Base-by-base conservation (phyloP, 2,329 filamentous ascomycete species). In the Fusarium chlamydosporum region DNA sequence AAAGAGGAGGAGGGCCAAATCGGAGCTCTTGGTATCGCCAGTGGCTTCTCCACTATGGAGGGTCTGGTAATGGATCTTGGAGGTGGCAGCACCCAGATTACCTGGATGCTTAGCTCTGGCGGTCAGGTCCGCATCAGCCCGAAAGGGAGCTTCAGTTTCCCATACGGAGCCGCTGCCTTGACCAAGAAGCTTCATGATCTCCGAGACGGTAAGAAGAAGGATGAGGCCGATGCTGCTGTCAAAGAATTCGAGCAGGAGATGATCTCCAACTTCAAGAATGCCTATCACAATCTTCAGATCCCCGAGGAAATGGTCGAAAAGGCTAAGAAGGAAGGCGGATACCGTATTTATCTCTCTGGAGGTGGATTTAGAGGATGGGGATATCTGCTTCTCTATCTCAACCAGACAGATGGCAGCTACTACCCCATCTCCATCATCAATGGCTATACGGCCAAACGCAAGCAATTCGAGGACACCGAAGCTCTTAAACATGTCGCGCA, bases 341-440 rank as follows among this genome's bases (percentile, higher is more conserved):
- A 88, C 62, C 84, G 85, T 5, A 80, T 92, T 2, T 92, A 91
- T 67, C 83, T 92, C 7, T 91, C 88, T 16, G 90, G 90, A 23
- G 90, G 90, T 16, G 90, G 90, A 0, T 92, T 92, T 71, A 81
- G 90, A 47, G 90, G 90, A 4, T 92, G 90, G 88, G 90, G 90
- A 3, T 92, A 91, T 72, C 78, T 92, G 13, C 83, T 92, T 38
- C 75, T 80, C 6, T 80, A 79, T 48, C 88, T 92, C 82, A 85
- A 84, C 58, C 82, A 87, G 72, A 85, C 89, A 43, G 76, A 79
- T 7, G 83, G 89, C 18, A 77, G 81, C 16, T 89, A 89, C 1
- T 92, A 92, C 72, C 90, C 90, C 1, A 89, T 92, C 20, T 88
- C 89, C 3, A 87, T 91, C 61, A 91, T 92, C 80, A 92, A 92